phyloP scores from a whole-genome alignment of 2,329 filamentous ascomycete species.

The Colletotrichum cuscutae region DNA sequence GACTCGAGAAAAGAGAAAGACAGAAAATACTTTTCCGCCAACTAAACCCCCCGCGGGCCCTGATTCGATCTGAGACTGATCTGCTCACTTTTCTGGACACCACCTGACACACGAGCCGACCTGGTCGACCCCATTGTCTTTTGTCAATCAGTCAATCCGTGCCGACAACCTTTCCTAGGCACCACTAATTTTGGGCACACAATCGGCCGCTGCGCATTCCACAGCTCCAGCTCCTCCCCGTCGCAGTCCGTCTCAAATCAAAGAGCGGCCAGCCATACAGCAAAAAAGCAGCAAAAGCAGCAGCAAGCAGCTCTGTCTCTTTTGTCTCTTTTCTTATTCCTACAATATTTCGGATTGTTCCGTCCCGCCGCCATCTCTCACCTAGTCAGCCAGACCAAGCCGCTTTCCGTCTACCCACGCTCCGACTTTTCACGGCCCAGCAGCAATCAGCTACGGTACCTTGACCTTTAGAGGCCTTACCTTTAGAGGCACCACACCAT shows the following conservation, averaged over 20 bases:
- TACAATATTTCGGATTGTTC: slow-evolving; percentile 12
- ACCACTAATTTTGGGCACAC: slow-evolving; percentile 26
- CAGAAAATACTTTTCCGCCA: not conserved
- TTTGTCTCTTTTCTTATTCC: not conserved
- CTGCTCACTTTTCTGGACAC: slow-evolving; percentile 26
- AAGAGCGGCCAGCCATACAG: not conserved
- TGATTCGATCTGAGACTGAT: slow-evolving; percentile 6
- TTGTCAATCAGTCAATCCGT: slow-evolving; percentile 29
- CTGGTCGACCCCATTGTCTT: slow-evolving; percentile 20
- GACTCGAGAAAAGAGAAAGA: not conserved
- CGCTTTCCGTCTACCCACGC: slow-evolving; percentile 8
- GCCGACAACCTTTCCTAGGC: slow-evolving; percentile 17
- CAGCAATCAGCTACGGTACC: not conserved
- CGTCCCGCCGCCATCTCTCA: not conserved
- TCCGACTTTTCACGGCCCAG: slow-evolving; percentile 27
- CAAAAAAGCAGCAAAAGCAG: not conserved
- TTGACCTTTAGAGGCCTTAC: too few relatives aligned
- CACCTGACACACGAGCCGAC: slow-evolving; percentile 29
- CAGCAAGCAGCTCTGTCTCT: not conserved
- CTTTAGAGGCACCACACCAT: not conserved
- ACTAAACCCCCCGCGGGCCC: not conserved
- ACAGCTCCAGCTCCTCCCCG: not conserved
- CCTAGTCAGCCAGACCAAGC: slow-evolving; percentile 18
- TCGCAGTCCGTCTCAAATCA: not conserved
- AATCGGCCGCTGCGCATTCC: slow-evolving; percentile 27